Conservation (phyloP, 805 yeast genomes). For the Starmerella stigmatis region DNA sequence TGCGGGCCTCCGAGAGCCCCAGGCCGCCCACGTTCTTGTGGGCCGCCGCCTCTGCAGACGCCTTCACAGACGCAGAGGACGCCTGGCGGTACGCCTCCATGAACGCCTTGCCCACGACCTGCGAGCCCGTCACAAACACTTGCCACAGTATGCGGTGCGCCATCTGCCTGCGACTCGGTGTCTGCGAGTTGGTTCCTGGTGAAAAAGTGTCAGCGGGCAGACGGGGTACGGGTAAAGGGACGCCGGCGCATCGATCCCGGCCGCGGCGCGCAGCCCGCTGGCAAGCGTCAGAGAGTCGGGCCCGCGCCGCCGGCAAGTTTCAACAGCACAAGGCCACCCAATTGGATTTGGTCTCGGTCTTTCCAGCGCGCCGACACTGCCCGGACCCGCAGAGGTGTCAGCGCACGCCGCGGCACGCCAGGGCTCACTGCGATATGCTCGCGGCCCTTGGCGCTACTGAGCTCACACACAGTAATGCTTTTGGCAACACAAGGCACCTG, state of each 20-base stretch:
- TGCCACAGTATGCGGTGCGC: slow-evolving; percentile 87
- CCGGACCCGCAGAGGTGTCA: no score
- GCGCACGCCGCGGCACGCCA: no score
- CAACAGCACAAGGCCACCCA: no score
- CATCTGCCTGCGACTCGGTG: slow-evolving; percentile 31
- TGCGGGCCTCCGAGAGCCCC: slow-evolving; percentile 78
- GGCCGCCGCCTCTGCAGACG: slow-evolving; percentile 41
- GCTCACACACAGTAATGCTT: no score
- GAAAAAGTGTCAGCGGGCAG: neutral
- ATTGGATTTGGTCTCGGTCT: no score
- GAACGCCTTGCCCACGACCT: slow-evolving; percentile 91
- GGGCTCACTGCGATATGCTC: neutral
- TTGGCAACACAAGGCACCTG: no score
- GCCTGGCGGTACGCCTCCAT: slow-evolving; percentile 97
- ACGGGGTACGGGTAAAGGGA: slow-evolving; percentile 4
- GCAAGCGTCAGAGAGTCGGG: no score
- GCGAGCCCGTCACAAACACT: slow-evolving; percentile 87
- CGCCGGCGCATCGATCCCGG: neutral
- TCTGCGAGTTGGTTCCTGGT: no score
- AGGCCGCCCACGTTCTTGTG: slow-evolving; percentile 56
- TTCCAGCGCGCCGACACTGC: no score
- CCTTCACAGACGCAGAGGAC: slow-evolving; percentile 71
- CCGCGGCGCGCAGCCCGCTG: neutral
- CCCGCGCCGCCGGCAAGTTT: no score
- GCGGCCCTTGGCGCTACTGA: no score